Evolutionary conservation across 768 basidiomycete genomes (phyloP).

Genomic region (Serendipita sp.): DNA sequence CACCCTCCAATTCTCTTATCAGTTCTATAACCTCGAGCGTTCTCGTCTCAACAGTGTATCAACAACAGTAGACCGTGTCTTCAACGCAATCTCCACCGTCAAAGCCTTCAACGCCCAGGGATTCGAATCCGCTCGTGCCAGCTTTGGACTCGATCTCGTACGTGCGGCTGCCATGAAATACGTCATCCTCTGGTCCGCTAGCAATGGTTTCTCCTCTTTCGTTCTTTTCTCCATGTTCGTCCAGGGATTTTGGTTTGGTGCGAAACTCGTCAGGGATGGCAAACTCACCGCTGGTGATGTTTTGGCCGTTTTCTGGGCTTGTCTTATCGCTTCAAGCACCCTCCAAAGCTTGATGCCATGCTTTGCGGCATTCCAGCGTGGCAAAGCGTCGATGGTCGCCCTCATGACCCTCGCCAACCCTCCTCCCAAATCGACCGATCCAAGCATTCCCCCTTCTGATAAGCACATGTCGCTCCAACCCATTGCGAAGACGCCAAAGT

Average conservation of each 20-base stretch:
- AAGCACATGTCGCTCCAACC: neutral
- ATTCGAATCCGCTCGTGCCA: slow-evolving; percentile 34
- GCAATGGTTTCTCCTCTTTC: slow-evolving; percentile 56
- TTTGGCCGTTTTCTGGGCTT: slow-evolving; percentile 98
- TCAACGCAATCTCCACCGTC: slow-evolving; percentile 68
- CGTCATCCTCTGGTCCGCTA: slow-evolving; percentile 59
- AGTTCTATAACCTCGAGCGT: slow-evolving; percentile 53
- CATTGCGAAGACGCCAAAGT: neutral
- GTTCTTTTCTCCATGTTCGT: slow-evolving; percentile 86
- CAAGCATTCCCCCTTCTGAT: slow-evolving; percentile 7
- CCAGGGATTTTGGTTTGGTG: slow-evolving; percentile 91
- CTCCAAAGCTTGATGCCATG: slow-evolving; percentile 78
- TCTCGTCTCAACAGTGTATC: slow-evolving; percentile 51
- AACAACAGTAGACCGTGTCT: slow-evolving; percentile 61
- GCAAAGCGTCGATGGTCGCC: slow-evolving; percentile 63
- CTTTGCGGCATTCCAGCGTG: slow-evolving; percentile 58
- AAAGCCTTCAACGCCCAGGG: slow-evolving; percentile 76
- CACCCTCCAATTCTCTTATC: slow-evolving; percentile 52
- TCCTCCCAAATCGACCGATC: slow-evolving; percentile 9
- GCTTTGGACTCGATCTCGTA: slow-evolving; percentile 29
- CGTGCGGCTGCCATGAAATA: slow-evolving; percentile 34
- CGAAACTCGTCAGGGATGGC: slow-evolving; percentile 69
- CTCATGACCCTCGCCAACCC: slow-evolving; percentile 43
- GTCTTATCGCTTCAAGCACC: slow-evolving; percentile 74
- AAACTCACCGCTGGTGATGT: slow-evolving; percentile 55